phyloP scores from a whole-genome alignment of 306 rosid genomes.

The Citrullus amarus region DNA sequence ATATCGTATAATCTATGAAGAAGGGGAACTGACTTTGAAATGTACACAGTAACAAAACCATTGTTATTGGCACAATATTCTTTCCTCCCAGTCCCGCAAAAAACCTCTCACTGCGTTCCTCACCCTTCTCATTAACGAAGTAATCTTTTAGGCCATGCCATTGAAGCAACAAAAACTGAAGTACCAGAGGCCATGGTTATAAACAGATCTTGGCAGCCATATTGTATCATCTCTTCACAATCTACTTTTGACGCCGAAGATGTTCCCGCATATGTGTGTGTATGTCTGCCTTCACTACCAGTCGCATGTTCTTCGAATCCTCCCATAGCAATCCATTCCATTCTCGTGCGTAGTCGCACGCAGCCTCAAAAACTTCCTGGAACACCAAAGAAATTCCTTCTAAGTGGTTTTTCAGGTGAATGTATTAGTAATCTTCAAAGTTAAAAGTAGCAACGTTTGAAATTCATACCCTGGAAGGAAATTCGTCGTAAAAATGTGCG shows the following conservation, averaged over 20 bases:
- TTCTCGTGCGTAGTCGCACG: conserved; percentile 77
- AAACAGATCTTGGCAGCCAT: background rate
- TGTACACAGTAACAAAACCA: background rate
- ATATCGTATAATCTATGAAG: background rate
- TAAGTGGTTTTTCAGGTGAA: conserved; percentile 4
- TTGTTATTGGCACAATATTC: background rate
- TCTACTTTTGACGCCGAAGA: conserved; percentile 62
- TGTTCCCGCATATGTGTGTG: conserved; percentile 54
- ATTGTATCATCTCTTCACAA: background rate
- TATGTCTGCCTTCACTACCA: conserved; percentile 66
- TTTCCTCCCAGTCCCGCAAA: background rate
- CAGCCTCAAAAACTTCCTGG: conserved; percentile 84
- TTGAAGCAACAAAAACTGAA: background rate
- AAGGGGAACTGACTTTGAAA: background rate
- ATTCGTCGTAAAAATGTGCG: conserved; percentile 64
- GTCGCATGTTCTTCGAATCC: conserved; percentile 68
- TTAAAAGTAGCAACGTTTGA: background rate
- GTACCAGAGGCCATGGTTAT: background rate
- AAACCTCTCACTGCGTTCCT: background rate
- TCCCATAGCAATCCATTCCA: conserved; percentile 89
- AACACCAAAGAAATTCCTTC: background rate
- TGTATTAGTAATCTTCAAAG: background rate
- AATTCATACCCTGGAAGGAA: conserved; percentile 69
- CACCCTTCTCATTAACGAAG: background rate
- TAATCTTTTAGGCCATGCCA: background rate